These are phyloP conservation scores for Meyerozyma guilliermondii DNA, from an alignment of 1,139 yeast genomes.

Conservation along the genomic window DNA sequence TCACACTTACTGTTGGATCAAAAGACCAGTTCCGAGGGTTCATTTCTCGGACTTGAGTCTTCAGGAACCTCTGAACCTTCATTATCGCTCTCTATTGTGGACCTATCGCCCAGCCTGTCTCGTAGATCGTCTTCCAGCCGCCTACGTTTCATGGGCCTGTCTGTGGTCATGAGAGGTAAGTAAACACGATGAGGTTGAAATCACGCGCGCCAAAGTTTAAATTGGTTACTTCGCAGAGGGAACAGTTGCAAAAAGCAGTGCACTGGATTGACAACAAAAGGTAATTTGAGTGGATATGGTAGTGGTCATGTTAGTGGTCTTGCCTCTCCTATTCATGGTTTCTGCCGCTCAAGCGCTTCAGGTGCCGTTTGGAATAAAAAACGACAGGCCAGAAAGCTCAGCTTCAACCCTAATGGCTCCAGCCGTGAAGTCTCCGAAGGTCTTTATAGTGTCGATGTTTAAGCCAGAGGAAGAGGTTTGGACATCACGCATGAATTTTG, in stretches of 20 bases:
- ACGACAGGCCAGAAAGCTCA: not conserved
- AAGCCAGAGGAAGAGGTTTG: conserved; percentile 6
- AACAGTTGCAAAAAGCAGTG: not conserved
- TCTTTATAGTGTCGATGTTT: conserved; percentile 6
- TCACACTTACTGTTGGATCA: not conserved
- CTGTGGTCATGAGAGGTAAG: not conserved
- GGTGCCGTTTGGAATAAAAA: not conserved
- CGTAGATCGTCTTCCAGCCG: not conserved
- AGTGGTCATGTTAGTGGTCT: not conserved
- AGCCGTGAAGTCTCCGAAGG: conserved; percentile 4
- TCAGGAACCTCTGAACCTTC: not conserved
- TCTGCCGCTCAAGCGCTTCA: not conserved
- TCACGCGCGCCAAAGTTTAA: not conserved
- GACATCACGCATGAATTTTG: conserved; percentile 9
- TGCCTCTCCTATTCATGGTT: not conserved
- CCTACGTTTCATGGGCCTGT: not conserved
- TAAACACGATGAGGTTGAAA: not conserved
- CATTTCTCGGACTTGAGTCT: not conserved
- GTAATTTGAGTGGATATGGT: too few relatives aligned
- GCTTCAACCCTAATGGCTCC: not conserved
- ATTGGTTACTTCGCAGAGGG: not conserved
- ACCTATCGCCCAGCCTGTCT: not conserved
- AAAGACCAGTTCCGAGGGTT: not conserved
- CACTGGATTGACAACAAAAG: too few relatives aligned
- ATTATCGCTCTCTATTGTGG: not conserved